Conservation (phyloP, 768 basidiomycete species). For the Russula emetica region DNA sequence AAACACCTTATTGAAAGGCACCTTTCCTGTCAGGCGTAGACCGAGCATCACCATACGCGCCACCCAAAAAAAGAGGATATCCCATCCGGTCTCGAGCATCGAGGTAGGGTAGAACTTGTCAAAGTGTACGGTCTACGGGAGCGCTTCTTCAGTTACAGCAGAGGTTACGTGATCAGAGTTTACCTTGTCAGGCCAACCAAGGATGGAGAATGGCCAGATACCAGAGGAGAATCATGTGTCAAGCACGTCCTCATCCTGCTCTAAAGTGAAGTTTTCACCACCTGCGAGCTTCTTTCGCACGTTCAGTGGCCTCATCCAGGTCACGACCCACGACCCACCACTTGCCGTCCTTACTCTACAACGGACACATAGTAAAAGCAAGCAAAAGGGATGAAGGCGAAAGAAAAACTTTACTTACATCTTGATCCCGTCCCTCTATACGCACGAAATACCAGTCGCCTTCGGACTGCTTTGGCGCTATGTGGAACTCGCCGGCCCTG, state of each 20-base stretch:
- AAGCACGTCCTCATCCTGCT: slow-evolving; percentile 95
- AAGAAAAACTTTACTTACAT: slow-evolving; percentile 43
- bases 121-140: slow-evolving; percentile 65
- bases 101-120: slow-evolving; percentile 81
- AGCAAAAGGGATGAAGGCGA: neutral
- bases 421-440: slow-evolving; percentile 69
- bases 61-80: slow-evolving; percentile 99
- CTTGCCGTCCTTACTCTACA: slow-evolving; percentile 60
- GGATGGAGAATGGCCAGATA: slow-evolving; percentile 94
- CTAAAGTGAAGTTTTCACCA: slow-evolving; percentile 64
- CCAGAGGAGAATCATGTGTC: slow-evolving; percentile 99
- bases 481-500: slow-evolving; percentile 76
- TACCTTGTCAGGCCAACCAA: slow-evolving; percentile 97
- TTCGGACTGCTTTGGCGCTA: slow-evolving; percentile 81
- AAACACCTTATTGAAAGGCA: slow-evolving; percentile 94
- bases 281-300: slow-evolving; percentile 67
- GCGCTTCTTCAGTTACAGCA: slow-evolving; percentile 8
- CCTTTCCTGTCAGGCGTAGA: slow-evolving; percentile 75
- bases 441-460: slow-evolving; percentile 93
- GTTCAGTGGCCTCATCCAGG: slow-evolving; percentile 68
- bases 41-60: slow-evolving; percentile 97
- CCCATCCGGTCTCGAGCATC: slow-evolving; percentile 98
- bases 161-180: neutral
- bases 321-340: slow-evolving; percentile 91
- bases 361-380: slow-evolving; percentile 5